Evolutionary conservation across 768 basidiomycete genomes (phyloP).

Genomic region (Macrolepiota albuminosa): DNA sequence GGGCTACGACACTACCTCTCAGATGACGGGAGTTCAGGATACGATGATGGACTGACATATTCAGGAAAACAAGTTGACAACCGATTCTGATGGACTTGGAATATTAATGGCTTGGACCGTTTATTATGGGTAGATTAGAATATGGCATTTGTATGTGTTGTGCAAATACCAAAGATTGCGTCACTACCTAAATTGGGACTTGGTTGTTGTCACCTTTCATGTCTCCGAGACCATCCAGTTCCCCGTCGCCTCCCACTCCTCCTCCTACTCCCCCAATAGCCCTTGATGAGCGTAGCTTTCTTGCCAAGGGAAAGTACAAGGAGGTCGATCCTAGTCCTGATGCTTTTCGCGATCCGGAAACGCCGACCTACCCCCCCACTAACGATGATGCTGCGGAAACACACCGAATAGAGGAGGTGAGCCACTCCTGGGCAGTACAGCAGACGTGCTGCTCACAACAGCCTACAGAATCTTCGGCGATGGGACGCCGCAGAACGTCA

Average conservation of each 20-base stretch:
- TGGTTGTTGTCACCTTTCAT: slow-evolving; percentile 5
- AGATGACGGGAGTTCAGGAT: slow-evolving; percentile 44
- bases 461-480: slow-evolving; percentile 58
- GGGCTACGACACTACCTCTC: slow-evolving; percentile 51
- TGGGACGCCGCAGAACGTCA: slow-evolving; percentile 80
- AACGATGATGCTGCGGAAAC: slow-evolving; percentile 66
- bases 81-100: slow-evolving; percentile 27
- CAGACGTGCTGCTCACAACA: slow-evolving; percentile 7
- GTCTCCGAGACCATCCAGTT: slow-evolving; percentile 13
- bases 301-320: slow-evolving; percentile 23
- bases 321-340: slow-evolving; percentile 21
- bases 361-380: slow-evolving; percentile 55
- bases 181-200: not conserved
- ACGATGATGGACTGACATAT: slow-evolving; percentile 46
- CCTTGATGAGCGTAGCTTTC: slow-evolving; percentile 23
- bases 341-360: slow-evolving; percentile 22
- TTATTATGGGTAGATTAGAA: slow-evolving; percentile 7
- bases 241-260: slow-evolving; percentile 32
- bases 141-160: not conserved
- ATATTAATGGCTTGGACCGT: not conserved
- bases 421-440: slow-evolving; percentile 6
- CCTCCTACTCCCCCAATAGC: slow-evolving; percentile 38
- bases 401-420: slow-evolving; percentile 67
- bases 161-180: not conserved
- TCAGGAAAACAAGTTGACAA: slow-evolving; percentile 31